phyloP scores from a whole-genome alignment of 345 rosid species.

The Hevea brasiliensis region DNA sequence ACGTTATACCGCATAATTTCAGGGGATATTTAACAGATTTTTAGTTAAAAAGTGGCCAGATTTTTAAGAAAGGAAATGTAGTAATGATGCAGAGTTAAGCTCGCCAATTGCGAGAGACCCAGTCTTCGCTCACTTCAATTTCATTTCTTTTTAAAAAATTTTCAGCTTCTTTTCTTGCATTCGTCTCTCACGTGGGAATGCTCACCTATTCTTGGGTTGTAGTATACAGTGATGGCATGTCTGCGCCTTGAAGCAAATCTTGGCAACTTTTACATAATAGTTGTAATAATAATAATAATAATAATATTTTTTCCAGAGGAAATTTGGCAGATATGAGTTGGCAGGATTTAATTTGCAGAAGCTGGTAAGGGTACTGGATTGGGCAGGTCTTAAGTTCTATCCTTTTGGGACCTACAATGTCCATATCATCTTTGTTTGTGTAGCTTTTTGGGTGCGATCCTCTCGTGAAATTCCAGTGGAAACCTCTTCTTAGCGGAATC shows the following conservation, averaged over 20 bases:
- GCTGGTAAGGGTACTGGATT: constrained; percentile 16
- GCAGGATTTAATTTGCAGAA: constrained; percentile 6
- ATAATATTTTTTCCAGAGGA: too few relatives aligned
- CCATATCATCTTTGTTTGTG: background rate
- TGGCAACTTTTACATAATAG: too few relatives aligned
- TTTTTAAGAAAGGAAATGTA: constrained; percentile 21
- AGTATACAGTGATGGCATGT: too few relatives aligned
- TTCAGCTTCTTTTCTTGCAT: background rate
- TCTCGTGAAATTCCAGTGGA: constrained; percentile 28
- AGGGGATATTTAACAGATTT: constrained; percentile 20
- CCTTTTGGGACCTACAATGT: constrained; percentile 38
- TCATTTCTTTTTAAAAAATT: too few relatives aligned
- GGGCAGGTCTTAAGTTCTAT: constrained; percentile 10
- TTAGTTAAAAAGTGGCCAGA: constrained; percentile 19
- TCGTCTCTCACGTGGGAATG: too few relatives aligned
- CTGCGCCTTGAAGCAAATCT: too few relatives aligned
- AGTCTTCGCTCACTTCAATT: constrained; percentile 7
- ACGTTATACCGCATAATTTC: too few relatives aligned
- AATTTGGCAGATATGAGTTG: background rate
- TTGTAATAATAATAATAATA: too few relatives aligned
- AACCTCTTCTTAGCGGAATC: constrained; percentile 33
- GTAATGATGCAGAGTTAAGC: background rate
- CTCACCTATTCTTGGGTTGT: too few relatives aligned
- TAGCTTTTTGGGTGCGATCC: constrained; percentile 17
- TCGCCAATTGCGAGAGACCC: constrained; percentile 21